Base-by-base conservation (phyloP, 257 asterid genomes). In the Nicotiana sylvestris region DNA sequence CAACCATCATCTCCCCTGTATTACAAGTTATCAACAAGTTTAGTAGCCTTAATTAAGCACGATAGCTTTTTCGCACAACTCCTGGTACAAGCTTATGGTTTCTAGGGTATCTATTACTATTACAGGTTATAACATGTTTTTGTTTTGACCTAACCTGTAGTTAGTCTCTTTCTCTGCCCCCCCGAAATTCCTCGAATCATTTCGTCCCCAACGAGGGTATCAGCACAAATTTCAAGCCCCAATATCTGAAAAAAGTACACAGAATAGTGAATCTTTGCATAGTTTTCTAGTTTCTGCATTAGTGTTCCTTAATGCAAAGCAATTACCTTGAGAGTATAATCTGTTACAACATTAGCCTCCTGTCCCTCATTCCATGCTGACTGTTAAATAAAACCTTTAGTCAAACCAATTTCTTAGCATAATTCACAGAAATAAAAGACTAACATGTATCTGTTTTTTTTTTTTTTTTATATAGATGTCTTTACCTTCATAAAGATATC, bases 161-260 rank as follows among this genome's bases (percentile, higher is more conserved):
- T 96, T 49, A 96, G 84, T 76, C 99, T 87, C 87, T 96, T 96
- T 82, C 89, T 81, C 82, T 96, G 97, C 0, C 99, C 99, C 30
- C 99, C 99, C 0, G 99, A 94, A 43, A 96, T 93, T 39, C 99
- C 99, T 61, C 97, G 86, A 12, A 93, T 21, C 97, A 96, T 93
- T 87, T 88, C 97, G 21, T 96, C 93, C 4, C 99, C 99, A 29
- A 96, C 97, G 25, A 92, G 13, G 11, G 92, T 93, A 85, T 96
- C 99, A 33, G 99, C 98, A 81, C 99, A 94, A 5, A 85, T 82
- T 29, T 94, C 99, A 83, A 96, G 97, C 78, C 98, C 99, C 89
- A 95, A 81, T 4, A 95, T 87, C 98, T 94, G 90, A 33, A 58
- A 60, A 70, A 25, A 65, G 16, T 21, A 79, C 56, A 70, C 32